Conservation (phyloP, 345 rosid genomes). For the Reutealis trisperma region DNA sequence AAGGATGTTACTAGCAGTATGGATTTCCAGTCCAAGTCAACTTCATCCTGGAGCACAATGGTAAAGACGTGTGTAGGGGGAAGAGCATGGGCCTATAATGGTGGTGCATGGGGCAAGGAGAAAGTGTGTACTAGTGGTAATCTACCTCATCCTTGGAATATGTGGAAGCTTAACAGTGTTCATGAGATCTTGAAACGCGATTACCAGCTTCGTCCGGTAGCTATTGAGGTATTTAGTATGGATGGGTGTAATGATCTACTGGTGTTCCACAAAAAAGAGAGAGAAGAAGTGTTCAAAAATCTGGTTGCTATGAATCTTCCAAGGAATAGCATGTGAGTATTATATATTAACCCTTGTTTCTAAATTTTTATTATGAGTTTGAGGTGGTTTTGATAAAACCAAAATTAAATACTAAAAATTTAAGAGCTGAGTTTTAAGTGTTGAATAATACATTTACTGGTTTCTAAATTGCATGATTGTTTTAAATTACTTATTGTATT, state of each 20-base stretch:
- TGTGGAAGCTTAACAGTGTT: constrained; percentile 97
- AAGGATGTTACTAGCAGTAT: constrained; percentile 66
- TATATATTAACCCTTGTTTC: constrained; percentile 19
- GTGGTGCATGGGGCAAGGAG: constrained; percentile 99
- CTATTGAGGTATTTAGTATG: constrained; percentile 98
- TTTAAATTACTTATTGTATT: no score
- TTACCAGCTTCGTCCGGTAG: constrained; percentile 99
- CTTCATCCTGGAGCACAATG: constrained; percentile 67
- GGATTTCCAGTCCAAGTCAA: constrained; percentile 91
- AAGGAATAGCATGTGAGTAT: constrained; percentile 84
- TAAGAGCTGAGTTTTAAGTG: no score
- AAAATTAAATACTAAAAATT: no score
- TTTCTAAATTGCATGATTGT: no score
- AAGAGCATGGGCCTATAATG: constrained; percentile 98
- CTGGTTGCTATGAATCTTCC: constrained; percentile 95
- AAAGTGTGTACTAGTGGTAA: constrained; percentile 69
- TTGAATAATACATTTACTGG: no score
- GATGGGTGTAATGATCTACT: constrained; percentile 98
- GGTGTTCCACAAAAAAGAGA: constrained; percentile 95
- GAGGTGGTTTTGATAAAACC: no score
- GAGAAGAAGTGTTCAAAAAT: constrained; percentile 98
- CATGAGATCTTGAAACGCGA: constrained; percentile 98
- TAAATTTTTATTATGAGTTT: neutral
- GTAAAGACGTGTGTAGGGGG: constrained; percentile 76
- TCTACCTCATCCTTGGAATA: constrained; percentile 91